Conservation (phyloP, 2,329 filamentous ascomycete genomes). For the Juglanconis oblonga region DNA sequence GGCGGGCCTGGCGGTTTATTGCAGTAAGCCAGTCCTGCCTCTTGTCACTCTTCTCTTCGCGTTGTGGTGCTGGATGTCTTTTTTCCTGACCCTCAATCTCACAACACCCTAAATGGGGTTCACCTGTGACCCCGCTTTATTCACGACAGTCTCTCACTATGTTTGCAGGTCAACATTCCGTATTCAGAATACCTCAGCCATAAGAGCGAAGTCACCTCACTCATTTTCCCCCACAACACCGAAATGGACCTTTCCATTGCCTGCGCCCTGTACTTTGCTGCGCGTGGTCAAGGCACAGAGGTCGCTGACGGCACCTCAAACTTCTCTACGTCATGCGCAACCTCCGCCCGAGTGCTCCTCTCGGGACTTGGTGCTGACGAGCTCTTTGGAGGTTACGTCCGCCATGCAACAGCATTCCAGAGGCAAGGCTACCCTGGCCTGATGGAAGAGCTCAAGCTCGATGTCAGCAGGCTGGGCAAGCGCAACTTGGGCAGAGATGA, state of each 20-base stretch:
- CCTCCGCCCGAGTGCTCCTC: constrained; percentile 76
- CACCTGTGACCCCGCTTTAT: background rate
- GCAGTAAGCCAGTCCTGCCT: constrained; percentile 44
- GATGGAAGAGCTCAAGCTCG: constrained; percentile 77
- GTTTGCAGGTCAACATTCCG: constrained; percentile 68
- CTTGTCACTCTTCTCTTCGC: too few species aligned
- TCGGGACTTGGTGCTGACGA: constrained; percentile 96
- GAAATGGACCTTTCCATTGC: constrained; percentile 99
- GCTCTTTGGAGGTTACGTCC: constrained; percentile 87
- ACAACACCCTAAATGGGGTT: too few species aligned
- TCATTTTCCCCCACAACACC: constrained; percentile 92
- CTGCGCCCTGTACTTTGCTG: constrained; percentile 90
- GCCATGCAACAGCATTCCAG: constrained; percentile 75
- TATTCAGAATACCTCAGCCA: constrained; percentile 72
- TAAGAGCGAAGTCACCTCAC: constrained; percentile 63
- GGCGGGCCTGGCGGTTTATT: constrained; percentile 78
- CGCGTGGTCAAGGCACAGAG: constrained; percentile 63
- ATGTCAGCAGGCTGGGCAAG: constrained; percentile 81
- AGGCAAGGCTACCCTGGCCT: constrained; percentile 68
- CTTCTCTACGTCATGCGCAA: constrained; percentile 49
- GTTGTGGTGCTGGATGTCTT: too few species aligned
- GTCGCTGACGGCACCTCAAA: constrained; percentile 27
- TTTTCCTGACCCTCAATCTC: too few species aligned
- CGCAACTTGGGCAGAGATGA: constrained; percentile 96
- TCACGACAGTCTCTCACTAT: constrained; percentile 11